phyloP scores from a whole-genome alignment of 1,284 basidiomycete genomes.

The Somion occarium region DNA sequence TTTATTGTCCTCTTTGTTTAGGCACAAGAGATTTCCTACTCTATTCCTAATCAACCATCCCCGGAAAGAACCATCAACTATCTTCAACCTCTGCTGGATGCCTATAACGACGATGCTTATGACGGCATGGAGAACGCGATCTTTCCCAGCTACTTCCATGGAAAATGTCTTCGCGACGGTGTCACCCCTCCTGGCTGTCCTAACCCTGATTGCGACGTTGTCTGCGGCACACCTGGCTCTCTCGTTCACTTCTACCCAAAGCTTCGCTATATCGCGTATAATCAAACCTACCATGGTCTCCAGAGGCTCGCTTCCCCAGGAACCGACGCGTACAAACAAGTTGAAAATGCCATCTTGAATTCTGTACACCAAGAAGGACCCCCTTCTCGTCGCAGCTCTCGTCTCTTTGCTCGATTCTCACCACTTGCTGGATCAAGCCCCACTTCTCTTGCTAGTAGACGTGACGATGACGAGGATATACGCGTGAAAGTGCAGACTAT shows the following conservation, averaged over 20 bases:
- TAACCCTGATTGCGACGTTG: conserved; percentile 69
- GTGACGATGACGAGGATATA: conserved; percentile 16
- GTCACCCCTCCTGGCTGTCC: conserved; percentile 65
- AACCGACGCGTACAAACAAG: conserved; percentile 35
- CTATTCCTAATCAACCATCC: conserved; percentile 30
- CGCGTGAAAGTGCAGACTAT: conserved; percentile 26
- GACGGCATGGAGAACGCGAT: conserved; percentile 43
- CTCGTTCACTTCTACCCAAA: conserved; percentile 60
- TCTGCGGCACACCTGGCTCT: conserved; percentile 77
- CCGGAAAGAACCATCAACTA: conserved; percentile 29
- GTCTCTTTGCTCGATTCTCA: conserved; percentile 9
- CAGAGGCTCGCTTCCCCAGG: conserved; percentile 31
- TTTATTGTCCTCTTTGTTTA: conserved; percentile 14
- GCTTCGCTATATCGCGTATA: conserved; percentile 46
- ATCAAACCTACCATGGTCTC: conserved; percentile 36
- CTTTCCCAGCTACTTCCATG: conserved; percentile 67
- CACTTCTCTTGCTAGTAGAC: not conserved
- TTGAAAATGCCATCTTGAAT: conserved; percentile 35
- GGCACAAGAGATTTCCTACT: conserved; percentile 33
- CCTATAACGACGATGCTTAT: conserved; percentile 43
- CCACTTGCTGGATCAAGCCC: not conserved
- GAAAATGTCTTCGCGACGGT: conserved; percentile 59
- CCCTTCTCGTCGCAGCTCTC: conserved; percentile 8
- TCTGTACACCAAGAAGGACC: conserved; percentile 16
- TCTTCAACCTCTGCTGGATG: conserved; percentile 41